Evolutionary conservation across 2,329 filamentous ascomycete species (phyloP).

Genomic region (Elsinoe ampelina): DNA sequence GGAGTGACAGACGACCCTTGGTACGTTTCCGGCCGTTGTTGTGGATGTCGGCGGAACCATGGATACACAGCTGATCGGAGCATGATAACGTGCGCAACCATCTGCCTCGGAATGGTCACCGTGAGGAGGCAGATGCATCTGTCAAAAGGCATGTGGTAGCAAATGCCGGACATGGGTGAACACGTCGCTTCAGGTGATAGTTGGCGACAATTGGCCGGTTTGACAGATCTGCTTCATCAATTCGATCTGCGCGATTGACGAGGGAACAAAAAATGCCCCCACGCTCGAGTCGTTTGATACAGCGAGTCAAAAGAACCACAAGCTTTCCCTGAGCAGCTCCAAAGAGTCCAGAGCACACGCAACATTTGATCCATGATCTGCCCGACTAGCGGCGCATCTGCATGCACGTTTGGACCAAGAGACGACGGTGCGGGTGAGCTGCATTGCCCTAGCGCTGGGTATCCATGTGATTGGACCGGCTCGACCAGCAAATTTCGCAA

Average conservation of each 20-base stretch:
- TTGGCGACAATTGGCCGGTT: neutral
- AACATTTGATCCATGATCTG: slow-evolving; percentile 9
- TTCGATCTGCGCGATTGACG: neutral
- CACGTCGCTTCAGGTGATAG: slow-evolving; percentile 1
- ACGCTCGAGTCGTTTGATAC: slow-evolving; percentile 8
- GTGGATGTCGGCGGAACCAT: slow-evolving; percentile 6
- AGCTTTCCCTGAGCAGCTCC: neutral
- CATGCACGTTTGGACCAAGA: neutral
- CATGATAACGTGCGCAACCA: slow-evolving; percentile 10
- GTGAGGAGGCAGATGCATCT: neutral
- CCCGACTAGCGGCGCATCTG: neutral
- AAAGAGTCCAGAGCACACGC: neutral
- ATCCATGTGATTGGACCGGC: slow-evolving; percentile 1
- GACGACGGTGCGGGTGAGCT: neutral
- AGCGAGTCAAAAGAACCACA: neutral
- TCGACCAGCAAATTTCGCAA: slow-evolving; percentile 8
- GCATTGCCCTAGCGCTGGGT: neutral
- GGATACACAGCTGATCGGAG: slow-evolving; percentile 7
- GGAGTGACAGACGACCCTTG: slow-evolving; percentile 7
- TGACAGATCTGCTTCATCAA: slow-evolving; percentile 5
- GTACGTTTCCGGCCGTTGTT: slow-evolving; percentile 8
- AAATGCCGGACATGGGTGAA: neutral
- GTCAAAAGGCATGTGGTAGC: neutral
- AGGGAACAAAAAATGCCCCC: neutral
- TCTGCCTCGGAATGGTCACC: neutral